These are phyloP conservation scores for Erigeron canadensis DNA, from an alignment of 129 eudicot genomes.

Conservation along the genomic window DNA sequence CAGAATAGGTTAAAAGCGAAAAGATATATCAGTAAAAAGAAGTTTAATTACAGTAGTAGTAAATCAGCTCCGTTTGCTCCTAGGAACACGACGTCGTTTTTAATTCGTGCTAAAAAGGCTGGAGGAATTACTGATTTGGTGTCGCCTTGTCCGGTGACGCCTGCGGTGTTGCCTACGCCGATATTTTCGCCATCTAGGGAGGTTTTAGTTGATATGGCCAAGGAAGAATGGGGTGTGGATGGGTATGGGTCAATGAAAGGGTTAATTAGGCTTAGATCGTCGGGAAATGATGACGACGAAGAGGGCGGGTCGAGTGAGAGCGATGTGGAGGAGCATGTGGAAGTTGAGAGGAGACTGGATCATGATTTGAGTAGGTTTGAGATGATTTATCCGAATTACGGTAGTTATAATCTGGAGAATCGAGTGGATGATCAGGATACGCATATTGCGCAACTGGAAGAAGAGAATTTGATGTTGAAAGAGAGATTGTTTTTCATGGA, in stretches of 20 bases:
- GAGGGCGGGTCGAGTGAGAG: conserved; percentile 79
- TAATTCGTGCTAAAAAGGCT: conserved; percentile 75
- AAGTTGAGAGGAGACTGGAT: conserved; percentile 84
- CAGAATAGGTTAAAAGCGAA: conserved; percentile 68
- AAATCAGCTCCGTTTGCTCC: conserved; percentile 81
- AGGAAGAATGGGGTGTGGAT: conserved; percentile 97
- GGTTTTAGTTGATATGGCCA: conserved; percentile 82
- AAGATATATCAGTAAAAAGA: conserved; percentile 59
- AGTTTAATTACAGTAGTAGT: conserved; percentile 33
- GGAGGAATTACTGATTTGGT: conserved; percentile 80
- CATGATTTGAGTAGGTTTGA: conserved; percentile 88
- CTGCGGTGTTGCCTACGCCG: conserved; percentile 86
- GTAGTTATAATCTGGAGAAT: conserved; percentile 59
- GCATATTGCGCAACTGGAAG: conserved; percentile 76
- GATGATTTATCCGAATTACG: conserved; percentile 65
- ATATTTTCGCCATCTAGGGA: conserved; percentile 77
- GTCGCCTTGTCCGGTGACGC: conserved; percentile 76
- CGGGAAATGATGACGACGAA: conserved; percentile 49
- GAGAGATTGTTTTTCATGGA: conserved; percentile 78
- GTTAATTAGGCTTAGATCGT: conserved; percentile 63
- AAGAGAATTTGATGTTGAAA: conserved; percentile 72
- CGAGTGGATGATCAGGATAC: conserved; percentile 91
- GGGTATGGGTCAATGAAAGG: conserved; percentile 96
- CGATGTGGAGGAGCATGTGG: conserved; percentile 87
- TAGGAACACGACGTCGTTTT: conserved; percentile 71